phyloP scores from a whole-genome alignment of 345 rosid genomes.

The Salix suchowensis region DNA sequence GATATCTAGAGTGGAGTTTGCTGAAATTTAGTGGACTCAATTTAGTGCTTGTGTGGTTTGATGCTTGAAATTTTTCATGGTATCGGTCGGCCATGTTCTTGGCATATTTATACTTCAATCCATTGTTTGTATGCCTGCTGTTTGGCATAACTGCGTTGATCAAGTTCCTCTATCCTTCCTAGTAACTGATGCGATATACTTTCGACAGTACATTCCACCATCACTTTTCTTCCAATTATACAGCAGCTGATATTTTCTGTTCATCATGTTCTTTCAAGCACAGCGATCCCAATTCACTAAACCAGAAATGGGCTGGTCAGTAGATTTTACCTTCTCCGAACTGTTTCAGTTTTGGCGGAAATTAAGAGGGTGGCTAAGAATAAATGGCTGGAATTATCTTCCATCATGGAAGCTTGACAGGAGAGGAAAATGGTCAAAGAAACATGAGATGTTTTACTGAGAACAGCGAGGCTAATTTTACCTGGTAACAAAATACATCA shows the following conservation, averaged over 20 bases:
- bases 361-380: neutral
- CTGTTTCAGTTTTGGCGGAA: neutral
- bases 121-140: conserved; percentile 3
- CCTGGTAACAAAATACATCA: neutral
- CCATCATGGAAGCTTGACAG: neutral
- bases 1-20: conserved; percentile 47
- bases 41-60: conserved; percentile 23
- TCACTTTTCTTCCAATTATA: neutral
- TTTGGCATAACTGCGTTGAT: neutral
- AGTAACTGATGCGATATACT: neutral
- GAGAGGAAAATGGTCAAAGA: neutral
- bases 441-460: neutral
- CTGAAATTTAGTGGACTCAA: conserved; percentile 28
- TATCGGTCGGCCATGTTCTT: conserved; percentile 11
- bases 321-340: neutral
- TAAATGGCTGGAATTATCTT: neutral
- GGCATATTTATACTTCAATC: neutral
- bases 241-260: neutral
- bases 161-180: neutral
- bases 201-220: neutral
- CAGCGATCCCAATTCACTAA: neutral
- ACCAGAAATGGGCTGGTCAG: neutral
- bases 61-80: neutral
- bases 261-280: neutral
- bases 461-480: neutral